A percentile compares a stretch with the other conserved stretches of the same genome.
Conservation (phyloP, 2,329 filamentous ascomycete genomes). For the Bipolaris zeicola region DNA sequence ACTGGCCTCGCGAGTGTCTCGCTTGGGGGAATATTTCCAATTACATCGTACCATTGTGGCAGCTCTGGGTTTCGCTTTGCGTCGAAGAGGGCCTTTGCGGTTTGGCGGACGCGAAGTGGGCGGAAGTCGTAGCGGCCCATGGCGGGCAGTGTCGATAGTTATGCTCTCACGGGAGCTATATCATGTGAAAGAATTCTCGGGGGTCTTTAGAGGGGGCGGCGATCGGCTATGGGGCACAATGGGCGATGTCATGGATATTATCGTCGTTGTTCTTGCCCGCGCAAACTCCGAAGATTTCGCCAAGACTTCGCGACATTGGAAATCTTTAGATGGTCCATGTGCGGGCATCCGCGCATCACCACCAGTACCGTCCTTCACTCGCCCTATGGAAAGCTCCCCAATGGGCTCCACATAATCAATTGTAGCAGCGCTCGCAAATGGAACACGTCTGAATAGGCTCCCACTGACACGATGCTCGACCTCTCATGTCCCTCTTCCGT, state of each 20-base stretch:
- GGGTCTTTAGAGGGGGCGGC: neutral
- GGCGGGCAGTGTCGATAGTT: constrained; percentile 13
- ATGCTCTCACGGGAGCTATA: neutral
- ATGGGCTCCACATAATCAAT: constrained; percentile 26
- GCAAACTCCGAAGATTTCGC: constrained; percentile 14
- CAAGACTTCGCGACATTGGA: constrained; percentile 17
- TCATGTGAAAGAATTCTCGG: neutral
- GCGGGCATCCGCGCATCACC: constrained; percentile 6
- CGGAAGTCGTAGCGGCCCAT: constrained; percentile 61
- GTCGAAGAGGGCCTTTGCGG: constrained; percentile 57
- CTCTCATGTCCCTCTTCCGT: constrained; percentile 68
- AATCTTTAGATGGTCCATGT: constrained; percentile 12
- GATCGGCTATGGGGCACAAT: constrained; percentile 7
- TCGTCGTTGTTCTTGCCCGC: constrained; percentile 7
- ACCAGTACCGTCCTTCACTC: neutral
- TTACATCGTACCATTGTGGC: constrained; percentile 63
- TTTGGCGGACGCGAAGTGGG: constrained; percentile 58
- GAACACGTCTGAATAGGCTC: constrained; percentile 20
- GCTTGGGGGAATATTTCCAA: constrained; percentile 64
- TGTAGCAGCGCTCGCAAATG: constrained; percentile 15
- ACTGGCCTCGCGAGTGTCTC: constrained; percentile 64
- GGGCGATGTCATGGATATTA: constrained; percentile 6
- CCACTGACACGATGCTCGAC: constrained; percentile 62
- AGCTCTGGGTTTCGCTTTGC: constrained; percentile 48
- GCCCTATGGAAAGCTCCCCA: constrained; percentile 10